Evolutionary conservation across 371 early-diverging fungal species (phyloP).

Genomic region (Sporodiniella umbellata): DNA sequence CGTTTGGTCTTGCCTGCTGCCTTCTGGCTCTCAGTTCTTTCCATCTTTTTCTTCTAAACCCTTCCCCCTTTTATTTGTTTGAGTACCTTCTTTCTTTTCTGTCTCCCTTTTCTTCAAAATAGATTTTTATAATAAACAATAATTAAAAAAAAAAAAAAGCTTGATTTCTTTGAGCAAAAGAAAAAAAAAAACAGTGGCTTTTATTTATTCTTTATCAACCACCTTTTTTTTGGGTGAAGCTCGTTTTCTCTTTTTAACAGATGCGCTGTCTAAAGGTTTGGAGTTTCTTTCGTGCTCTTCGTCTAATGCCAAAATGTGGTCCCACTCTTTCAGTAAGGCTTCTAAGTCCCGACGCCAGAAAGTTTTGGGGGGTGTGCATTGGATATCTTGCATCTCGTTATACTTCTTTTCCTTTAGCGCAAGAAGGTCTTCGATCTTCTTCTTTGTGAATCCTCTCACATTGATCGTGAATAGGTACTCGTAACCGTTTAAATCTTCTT

Average conservation of each 20-base stretch:
- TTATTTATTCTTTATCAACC: not conserved
- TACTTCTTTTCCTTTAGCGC: conserved; percentile 71
- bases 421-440: conserved; percentile 84
- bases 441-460: conserved; percentile 89
- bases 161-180: too few relatives aligned
- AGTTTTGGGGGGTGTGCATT: conserved; percentile 68
- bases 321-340: conserved; percentile 72
- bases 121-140: too few relatives aligned
- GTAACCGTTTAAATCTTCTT: conserved; percentile 61
- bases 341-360: conserved; percentile 95
- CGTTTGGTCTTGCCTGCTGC: too few relatives aligned
- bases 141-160: too few relatives aligned
- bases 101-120: not conserved
- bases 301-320: conserved; percentile 41
- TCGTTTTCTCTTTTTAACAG: conserved; percentile 15
- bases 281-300: conserved; percentile 17
- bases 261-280: conserved; percentile 20
- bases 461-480: conserved; percentile 96
- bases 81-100: too few relatives aligned
- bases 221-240: conserved; percentile 9
- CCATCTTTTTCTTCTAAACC: too few relatives aligned
- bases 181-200: not conserved
- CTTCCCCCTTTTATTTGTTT: too few relatives aligned
- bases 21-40: too few relatives aligned
- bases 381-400: conserved; percentile 68